Evolutionary conservation across 1,284 basidiomycete genomes (phyloP), one percentile per base, ranked within the genome.

Genomic region (Ceratobasidium sp.): DNA sequence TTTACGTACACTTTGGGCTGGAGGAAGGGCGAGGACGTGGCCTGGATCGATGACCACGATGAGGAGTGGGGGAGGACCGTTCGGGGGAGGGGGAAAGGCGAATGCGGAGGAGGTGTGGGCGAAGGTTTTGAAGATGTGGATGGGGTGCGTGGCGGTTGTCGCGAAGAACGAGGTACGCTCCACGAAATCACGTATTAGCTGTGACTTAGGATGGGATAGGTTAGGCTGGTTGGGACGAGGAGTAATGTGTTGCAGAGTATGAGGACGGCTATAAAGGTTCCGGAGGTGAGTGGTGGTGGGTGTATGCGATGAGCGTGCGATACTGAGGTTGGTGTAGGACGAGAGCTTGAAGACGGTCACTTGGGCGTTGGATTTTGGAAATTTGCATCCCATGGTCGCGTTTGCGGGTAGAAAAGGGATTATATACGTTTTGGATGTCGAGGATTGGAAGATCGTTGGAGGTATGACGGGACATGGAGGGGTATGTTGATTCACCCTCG

Each of bases 291-390:
- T 56, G 29, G 64, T 31, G 6, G 11, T 33, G 29, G 36, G 11
- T 59, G 36, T 15, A 36, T 19, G 36, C 6, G 17, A 4, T 51
- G 22, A 5, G 9, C 63, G 33, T 45, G n/a, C 15, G 14, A 41
- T 11, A 47, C 22, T 17, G 8, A 27, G 1, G 2, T 63, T 19
- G 33, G 44, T 6, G 29, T 47, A 63, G 60, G 53, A 71, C 11
- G 67, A 71, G 11, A 60, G 33, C 41, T 24, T 73, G 31, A 47
- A 22, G 29, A 27, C 71, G 1, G 71, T 63, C 7, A 73, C 71
- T 9, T 73, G 71, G 71, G 71, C 71, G 19, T 31, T 73, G 22
- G 71, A 73, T 11, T 73, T 73, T 50, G 51, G 63, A 9, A 73
- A 57, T 7, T 33, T 73, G 9, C 71, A 73, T 51, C 71, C 71